These are phyloP conservation scores for Vitellaria paradoxa DNA, from an alignment of 179 eudicot genomes.

Conservation along the genomic window DNA sequence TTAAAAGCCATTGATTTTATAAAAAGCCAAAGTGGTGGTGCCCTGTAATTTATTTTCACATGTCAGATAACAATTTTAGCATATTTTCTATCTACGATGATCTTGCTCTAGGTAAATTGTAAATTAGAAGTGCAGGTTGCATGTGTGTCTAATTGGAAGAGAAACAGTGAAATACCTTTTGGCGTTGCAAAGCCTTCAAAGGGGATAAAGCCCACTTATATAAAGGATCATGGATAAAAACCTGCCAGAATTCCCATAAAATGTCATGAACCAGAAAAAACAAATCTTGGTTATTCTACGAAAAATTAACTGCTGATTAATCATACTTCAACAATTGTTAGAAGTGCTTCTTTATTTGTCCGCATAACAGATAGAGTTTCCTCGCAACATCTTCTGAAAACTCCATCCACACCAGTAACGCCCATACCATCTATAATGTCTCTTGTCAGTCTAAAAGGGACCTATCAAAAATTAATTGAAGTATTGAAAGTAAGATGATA, in stretches of 20 bases:
- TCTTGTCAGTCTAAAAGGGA: slow-evolving; percentile 90
- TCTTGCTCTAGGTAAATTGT: background rate
- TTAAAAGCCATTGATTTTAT: no score
- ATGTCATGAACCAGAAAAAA: slow-evolving; percentile 2
- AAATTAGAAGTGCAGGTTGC: background rate
- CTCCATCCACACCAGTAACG: slow-evolving; percentile 93
- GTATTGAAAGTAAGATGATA: background rate
- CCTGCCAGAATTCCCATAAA: slow-evolving; percentile 47
- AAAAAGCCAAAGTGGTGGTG: background rate
- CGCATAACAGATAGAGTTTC: slow-evolving; percentile 95
- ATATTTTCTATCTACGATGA: background rate
- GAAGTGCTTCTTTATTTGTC: slow-evolving; percentile 91
- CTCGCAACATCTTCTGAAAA: slow-evolving; percentile 93
- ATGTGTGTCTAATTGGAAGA: background rate
- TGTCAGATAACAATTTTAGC: background rate
- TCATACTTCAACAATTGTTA: slow-evolving; percentile 87
- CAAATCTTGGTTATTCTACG: background rate
- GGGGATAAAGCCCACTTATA: slow-evolving; percentile 99
- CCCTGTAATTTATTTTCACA: background rate
- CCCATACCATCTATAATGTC: slow-evolving; percentile 99
- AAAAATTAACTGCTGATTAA: background rate
- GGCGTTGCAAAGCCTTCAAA: slow-evolving; percentile 88
- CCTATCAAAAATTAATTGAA: slow-evolving; percentile 43
- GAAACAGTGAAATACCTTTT: slow-evolving; percentile 52
- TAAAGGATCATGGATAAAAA: slow-evolving; percentile 95